A percentile compares a stretch with the other conserved stretches of the same genome.
Conservation (phyloP, 2,329 filamentous ascomycete genomes). For the Colletotrichum limetticola region DNA sequence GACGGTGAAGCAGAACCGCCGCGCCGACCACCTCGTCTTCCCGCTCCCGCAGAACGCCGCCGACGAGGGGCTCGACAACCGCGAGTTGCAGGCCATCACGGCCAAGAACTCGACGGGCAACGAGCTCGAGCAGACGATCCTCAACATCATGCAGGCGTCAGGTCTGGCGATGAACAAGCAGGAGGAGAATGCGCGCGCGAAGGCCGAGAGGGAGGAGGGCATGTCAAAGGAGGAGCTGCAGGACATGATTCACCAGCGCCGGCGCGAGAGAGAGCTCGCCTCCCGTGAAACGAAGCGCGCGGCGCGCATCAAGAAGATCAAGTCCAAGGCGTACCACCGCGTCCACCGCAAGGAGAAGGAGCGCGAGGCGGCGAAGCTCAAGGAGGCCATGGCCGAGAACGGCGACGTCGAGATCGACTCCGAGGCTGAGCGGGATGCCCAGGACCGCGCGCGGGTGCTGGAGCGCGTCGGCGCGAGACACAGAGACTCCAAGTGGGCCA, state of each 20-base stretch:
- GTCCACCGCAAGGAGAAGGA: conserved; percentile 83
- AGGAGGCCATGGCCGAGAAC: conserved; percentile 64
- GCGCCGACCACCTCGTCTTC: conserved; percentile 90
- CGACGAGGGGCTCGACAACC: conserved; percentile 67
- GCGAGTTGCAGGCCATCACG: conserved; percentile 73
- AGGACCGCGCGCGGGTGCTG: conserved; percentile 80
- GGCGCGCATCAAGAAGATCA: conserved; percentile 98
- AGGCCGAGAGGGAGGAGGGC: conserved; percentile 75
- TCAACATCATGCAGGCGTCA: conserved; percentile 90
- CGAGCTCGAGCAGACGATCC: conserved; percentile 86
- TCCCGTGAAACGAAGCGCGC: conserved; percentile 90
- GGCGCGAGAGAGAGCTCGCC: conserved; percentile 83
- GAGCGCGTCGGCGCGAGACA: conserved; percentile 89
- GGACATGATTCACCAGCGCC: conserved; percentile 77
- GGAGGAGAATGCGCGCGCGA: conserved; percentile 61
- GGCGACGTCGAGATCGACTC: conserved; percentile 72
- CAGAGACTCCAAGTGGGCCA: conserved; percentile 92
- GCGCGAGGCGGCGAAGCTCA: conserved; percentile 63
- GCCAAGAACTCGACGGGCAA: conserved; percentile 71
- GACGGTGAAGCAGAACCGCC: conserved; percentile 92
- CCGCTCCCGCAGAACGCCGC: conserved; percentile 81
- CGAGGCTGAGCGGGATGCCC: conserved; percentile 71
- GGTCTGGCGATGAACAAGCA: conserved; percentile 70
- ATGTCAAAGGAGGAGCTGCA: conserved; percentile 78
- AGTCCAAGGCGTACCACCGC: conserved; percentile 93